Conservation (phyloP, 192 early-diverging fungal species). For the Linnemannia exigua region DNA sequence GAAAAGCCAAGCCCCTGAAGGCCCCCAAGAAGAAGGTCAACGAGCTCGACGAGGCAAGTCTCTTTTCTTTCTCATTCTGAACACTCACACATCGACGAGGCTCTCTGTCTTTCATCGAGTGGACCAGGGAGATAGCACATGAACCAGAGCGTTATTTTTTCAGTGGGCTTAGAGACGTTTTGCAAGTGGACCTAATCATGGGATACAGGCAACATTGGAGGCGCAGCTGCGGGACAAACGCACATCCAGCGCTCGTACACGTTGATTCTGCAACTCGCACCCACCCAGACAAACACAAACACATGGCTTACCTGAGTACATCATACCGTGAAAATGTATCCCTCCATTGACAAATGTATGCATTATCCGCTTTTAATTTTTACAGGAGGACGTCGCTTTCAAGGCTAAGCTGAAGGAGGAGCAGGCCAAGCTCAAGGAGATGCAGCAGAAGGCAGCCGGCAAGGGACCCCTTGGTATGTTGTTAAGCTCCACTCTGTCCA, state of each 20-base stretch:
- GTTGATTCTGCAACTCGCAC: not conserved
- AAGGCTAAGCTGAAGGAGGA: conserved; percentile 87
- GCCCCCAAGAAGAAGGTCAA: conserved; percentile 76
- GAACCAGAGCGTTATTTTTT: not conserved
- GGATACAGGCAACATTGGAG: not conserved
- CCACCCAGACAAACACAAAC: not conserved
- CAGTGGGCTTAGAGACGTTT: not conserved
- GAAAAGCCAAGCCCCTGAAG: conserved; percentile 94
- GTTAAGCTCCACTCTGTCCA: not conserved
- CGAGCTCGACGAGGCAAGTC: conserved; percentile 74
- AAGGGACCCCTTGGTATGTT: conserved; percentile 71
- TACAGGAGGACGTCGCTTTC: conserved; percentile 80
- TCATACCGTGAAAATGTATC: not conserved
- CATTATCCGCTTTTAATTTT: not conserved
- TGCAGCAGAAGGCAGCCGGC: conserved; percentile 75
- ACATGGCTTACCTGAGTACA: not conserved
- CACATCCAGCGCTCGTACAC: not conserved
- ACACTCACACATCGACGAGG: not conserved
- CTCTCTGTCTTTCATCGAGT: not conserved
- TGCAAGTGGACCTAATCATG: not conserved
- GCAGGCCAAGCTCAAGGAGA: conserved; percentile 80
- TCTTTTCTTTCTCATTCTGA: not conserved
- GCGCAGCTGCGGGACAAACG: not conserved
- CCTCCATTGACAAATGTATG: not conserved
- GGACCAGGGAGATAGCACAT: not conserved